Percentiles rank a stretch among this genome's conserved stretches.
Evolutionary conservation across 441 rosid genomes (phyloP).

Genomic region (Macaranga tanarius): DNA sequence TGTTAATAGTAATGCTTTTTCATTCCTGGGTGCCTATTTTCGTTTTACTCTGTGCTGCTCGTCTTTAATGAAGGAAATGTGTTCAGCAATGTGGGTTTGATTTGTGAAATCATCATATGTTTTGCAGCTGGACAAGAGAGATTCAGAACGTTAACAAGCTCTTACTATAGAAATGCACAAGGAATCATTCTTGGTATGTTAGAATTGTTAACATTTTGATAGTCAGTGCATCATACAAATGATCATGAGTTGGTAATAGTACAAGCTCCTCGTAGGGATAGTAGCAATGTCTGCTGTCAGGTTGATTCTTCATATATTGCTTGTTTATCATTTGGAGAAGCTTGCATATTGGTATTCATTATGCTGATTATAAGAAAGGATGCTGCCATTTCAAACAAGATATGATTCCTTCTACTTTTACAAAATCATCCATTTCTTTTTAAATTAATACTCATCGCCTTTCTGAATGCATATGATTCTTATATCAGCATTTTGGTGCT

Average conservation of each 20-base stretch:
- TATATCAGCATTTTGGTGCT: not conserved
- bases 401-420: not conserved
- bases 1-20: not conserved
- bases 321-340: not conserved
- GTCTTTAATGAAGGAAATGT: constrained; percentile 13
- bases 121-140: constrained; percentile 95
- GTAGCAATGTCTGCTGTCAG: not conserved
- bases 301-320: not conserved
- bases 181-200: constrained; percentile 86
- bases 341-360: not conserved
- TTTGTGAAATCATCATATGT: constrained; percentile 20
- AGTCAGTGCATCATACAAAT: constrained; percentile 4
- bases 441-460: not conserved
- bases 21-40: not conserved
- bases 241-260: not conserved
- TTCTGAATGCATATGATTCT: not conserved
- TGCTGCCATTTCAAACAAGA: not conserved
- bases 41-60: not conserved
- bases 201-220: not conserved
- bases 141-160: constrained; percentile 85
- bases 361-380: not conserved
- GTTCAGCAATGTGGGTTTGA: constrained; percentile 1
- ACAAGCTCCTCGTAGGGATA: not conserved
- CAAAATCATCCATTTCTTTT: not conserved
- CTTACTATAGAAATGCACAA: constrained; percentile 88